phyloP scores from a whole-genome alignment of 805 yeast genomes.

The Saccharomyces mikatae region DNA sequence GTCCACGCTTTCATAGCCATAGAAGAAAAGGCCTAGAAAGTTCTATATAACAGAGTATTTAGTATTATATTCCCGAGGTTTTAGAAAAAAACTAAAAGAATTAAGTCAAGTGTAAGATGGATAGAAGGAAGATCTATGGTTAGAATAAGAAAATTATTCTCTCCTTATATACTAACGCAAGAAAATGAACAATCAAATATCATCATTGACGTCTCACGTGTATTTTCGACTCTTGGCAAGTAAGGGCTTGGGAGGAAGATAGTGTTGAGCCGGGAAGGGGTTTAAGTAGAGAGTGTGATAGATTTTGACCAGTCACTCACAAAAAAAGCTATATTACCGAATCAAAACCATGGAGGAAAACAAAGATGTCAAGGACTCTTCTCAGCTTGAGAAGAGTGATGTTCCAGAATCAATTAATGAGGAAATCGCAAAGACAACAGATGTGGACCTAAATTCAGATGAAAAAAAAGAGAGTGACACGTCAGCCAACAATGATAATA shows the following conservation, averaged over 20 bases:
- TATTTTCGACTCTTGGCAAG: not conserved
- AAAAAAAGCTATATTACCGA: not conserved
- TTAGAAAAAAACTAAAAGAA: slow-evolving; percentile 17
- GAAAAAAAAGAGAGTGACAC: slow-evolving; percentile 4
- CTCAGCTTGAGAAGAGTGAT: not conserved
- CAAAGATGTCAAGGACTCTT: not conserved
- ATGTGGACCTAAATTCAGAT: not conserved
- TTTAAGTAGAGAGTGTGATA: not conserved
- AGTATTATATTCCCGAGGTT: slow-evolving; percentile 22
- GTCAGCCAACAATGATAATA: slow-evolving; percentile 12
- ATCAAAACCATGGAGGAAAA: not conserved
- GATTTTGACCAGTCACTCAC: not conserved
- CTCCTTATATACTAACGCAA: not conserved
- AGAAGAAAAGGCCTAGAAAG: slow-evolving; percentile 29
- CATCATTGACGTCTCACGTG: not conserved
- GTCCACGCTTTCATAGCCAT: slow-evolving; percentile 40
- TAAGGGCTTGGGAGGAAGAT: not conserved
- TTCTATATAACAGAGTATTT: slow-evolving; percentile 32
- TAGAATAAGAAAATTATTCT: not conserved
- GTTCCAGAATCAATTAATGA: not conserved
- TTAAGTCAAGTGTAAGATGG: no score
- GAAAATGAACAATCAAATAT: not conserved
- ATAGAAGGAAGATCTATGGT: no score
- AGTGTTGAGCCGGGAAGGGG: not conserved
- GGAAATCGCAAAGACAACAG: not conserved